Evolutionary conservation across 1,284 basidiomycete genomes (phyloP), one percentile per base, ranked within the genome.

Genomic region (Cystobasidium pallidum): DNA sequence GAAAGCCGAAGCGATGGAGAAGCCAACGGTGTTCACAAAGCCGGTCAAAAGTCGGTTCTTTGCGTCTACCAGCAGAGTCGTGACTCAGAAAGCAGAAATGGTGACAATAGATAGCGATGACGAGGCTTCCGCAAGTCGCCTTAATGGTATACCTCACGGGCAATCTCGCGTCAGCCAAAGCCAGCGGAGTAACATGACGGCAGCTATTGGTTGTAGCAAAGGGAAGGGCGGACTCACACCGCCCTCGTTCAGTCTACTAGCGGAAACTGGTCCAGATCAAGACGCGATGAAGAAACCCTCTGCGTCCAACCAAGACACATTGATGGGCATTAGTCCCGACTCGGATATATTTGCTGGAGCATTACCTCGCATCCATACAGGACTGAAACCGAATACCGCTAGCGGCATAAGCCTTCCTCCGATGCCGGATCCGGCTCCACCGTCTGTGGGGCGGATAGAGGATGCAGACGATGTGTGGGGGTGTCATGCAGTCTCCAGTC

Each of bases 1-100:
- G n/a, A 15, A 66, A 24, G 15, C 7, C 47, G 39, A 28, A 8
- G 36, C n/a, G 10, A 11, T 17, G 6, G 36, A 28, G 15, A 30
- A 57, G 36, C 39, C 3, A 28, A 30, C 39, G 11, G 13, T n/a
- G 19, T 28, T 24, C 2, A 2, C 49, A 36, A 41, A 28, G 39
- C 51, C 41, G n/a, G 49, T 64, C 64, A 45, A 64, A 52, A 59
- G 59, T 34, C 59, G 51, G 11, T 59, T 66, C 36, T 61, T 73
- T 21, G 49, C 21, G 17, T 45, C 61, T n/a, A n/a, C 57, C 24
- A 32, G n/a, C 26, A 47, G 32, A 21, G 19, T 19, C 1, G 21
- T 15, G 15, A 3, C 19, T 2, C 21, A 11, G 21, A 28, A 30
- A 21, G 19, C n/a, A 2, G 65, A 66, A 2, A 24, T 54, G n/a